Evolutionary conservation across 2,329 filamentous ascomycete genomes (phyloP).

Genomic region (Alternaria conjuncta): DNA sequence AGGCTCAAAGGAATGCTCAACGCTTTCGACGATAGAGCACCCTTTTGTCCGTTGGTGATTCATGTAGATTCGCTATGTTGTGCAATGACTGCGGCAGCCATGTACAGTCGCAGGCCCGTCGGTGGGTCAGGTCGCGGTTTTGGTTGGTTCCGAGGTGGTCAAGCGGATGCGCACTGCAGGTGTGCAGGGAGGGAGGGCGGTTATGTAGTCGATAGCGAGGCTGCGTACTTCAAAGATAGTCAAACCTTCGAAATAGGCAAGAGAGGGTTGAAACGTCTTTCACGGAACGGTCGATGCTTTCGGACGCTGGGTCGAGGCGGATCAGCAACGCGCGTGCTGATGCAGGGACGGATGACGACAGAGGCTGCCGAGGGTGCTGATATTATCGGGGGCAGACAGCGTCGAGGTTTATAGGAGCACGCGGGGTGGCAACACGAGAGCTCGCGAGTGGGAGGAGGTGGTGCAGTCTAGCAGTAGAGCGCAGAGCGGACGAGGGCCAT

Average conservation of each 20-base stretch:
- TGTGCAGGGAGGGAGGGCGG: not conserved
- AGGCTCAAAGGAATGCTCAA: constrained; percentile 41
- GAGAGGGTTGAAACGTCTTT: constrained; percentile 13
- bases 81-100: constrained; percentile 26
- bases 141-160: constrained; percentile 4
- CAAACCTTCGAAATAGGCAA: not conserved
- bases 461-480: not conserved
- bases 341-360: constrained; percentile 17
- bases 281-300: constrained; percentile 5
- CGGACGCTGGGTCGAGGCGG: constrained; percentile 8
- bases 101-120: constrained; percentile 20
- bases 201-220: not conserved
- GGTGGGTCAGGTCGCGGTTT: constrained; percentile 7
- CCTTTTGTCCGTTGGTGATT: constrained; percentile 44
- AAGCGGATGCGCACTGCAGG: constrained; percentile 2
- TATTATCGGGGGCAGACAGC: not conserved
- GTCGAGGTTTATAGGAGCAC: constrained; percentile 3
- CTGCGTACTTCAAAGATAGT: not conserved
- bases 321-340: constrained; percentile 23
- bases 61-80: constrained; percentile 38
- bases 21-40: constrained; percentile 41
- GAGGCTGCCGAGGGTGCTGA: constrained; percentile 3
- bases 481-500: constrained; percentile 8
- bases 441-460: not conserved
- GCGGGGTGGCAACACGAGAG: constrained; percentile 10